A percentile compares a stretch with the other conserved stretches of the same genome.
These are phyloP conservation scores for Dactylella cylindrospora DNA, from an alignment of 2,329 filamentous ascomycete genomes.

Conservation along the genomic window DNA sequence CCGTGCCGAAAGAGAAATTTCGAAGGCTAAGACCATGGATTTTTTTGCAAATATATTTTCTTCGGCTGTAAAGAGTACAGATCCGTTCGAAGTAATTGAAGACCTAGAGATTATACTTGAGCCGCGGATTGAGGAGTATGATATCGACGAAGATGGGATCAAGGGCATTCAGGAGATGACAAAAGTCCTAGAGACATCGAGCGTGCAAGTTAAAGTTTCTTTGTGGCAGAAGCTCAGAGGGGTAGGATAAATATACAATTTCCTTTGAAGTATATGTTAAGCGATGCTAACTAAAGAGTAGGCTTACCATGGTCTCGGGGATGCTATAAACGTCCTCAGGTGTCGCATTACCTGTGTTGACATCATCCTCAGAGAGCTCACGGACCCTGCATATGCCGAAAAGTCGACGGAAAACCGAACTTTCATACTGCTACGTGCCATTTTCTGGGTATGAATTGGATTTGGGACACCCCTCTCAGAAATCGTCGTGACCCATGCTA, in stretches of 20 bases:
- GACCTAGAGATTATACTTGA: constrained; percentile 90
- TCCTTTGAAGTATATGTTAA: neutral
- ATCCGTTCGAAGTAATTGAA: constrained; percentile 83
- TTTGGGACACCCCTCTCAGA: constrained; percentile 68
- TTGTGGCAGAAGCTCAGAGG: constrained; percentile 85
- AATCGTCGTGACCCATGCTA: neutral
- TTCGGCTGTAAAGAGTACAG: constrained; percentile 66
- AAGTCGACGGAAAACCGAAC: constrained; percentile 66
- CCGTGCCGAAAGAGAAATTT: constrained; percentile 88
- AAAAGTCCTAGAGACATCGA: constrained; percentile 79
- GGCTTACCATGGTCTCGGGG: constrained; percentile 81
- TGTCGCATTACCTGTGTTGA: constrained; percentile 85
- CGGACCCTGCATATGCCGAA: constrained; percentile 60
- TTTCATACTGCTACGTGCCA: constrained; percentile 62
- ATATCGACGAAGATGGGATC: constrained; percentile 52
- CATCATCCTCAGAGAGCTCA: constrained; percentile 72
- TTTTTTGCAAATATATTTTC: constrained; percentile 91
- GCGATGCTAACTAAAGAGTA: constrained; percentile 51
- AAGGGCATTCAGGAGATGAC: constrained; percentile 71
- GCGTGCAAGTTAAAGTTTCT: constrained; percentile 78
- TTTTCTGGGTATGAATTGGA: constrained; percentile 68
- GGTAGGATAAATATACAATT: constrained; percentile 7
- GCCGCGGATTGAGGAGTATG: constrained; percentile 53
- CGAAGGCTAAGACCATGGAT: constrained; percentile 90
- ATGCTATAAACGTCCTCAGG: constrained; percentile 82